These are phyloP conservation scores for Metschnikowia drakensbergensis DNA, from an alignment of 805 yeast genomes.

Conservation along the genomic window DNA sequence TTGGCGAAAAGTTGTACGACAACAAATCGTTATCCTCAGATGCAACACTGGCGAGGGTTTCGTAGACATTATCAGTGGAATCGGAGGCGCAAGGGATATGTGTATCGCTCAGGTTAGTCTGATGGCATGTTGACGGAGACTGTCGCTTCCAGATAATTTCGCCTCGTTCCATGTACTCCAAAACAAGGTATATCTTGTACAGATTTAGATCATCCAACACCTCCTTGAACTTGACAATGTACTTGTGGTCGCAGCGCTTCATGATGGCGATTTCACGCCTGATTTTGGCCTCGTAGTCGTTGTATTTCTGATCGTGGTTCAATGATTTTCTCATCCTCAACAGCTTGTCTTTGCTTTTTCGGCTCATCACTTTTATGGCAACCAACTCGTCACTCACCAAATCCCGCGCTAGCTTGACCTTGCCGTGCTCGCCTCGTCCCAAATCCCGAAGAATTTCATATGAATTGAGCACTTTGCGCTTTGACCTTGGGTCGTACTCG, in stretches of 20 bases:
- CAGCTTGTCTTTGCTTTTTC: constrained; percentile 46
- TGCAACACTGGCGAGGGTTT: neutral
- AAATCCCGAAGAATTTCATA: constrained; percentile 85
- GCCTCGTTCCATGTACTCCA: constrained; percentile 87
- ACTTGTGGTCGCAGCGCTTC: constrained; percentile 46
- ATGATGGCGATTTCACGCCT: constrained; percentile 43
- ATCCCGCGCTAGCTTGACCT: constrained; percentile 86
- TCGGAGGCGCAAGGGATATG: constrained; percentile 3
- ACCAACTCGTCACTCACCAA: constrained; percentile 59
- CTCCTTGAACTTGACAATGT: constrained; percentile 42
- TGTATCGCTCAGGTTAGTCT: constrained; percentile 3
- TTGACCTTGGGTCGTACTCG: constrained; percentile 84
- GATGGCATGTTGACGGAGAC: constrained; percentile 8
- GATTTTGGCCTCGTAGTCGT: constrained; percentile 35
- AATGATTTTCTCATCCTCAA: constrained; percentile 29
- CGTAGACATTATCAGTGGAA: constrained; percentile 4
- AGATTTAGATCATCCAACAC: constrained; percentile 83
- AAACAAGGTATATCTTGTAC: constrained; percentile 81
- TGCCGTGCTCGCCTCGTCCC: constrained; percentile 98
- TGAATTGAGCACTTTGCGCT: constrained; percentile 77
- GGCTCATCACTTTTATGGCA: constrained; percentile 91
- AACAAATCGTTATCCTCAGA: constrained; percentile 22
- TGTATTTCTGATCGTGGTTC: constrained; percentile 19
- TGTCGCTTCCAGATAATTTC: constrained; percentile 74
- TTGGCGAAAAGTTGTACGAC: constrained; percentile 42